These are phyloP conservation scores for Tausonia pullulans DNA, from an alignment of 1,284 basidiomycete species.

Conservation along the genomic window DNA sequence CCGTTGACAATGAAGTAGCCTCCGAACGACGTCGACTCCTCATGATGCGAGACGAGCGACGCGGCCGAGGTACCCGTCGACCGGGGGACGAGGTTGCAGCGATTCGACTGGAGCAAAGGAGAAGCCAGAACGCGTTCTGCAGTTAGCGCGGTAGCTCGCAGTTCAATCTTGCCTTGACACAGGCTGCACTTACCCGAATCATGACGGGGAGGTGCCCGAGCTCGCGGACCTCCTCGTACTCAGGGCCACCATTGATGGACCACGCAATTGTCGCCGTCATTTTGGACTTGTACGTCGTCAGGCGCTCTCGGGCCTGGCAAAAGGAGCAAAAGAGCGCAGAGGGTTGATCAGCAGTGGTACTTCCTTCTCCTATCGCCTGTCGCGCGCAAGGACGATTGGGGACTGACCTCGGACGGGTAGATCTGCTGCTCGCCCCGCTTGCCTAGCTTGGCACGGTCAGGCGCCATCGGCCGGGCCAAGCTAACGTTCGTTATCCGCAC, in stretches of 20 bases:
- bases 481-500: slow-evolving; percentile 85
- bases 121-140: neutral
- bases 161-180: no score
- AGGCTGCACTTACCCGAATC: slow-evolving; percentile 60
- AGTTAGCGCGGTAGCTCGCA: neutral
- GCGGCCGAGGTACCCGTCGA: slow-evolving; percentile 63
- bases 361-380: no score
- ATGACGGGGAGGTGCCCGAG: slow-evolving; percentile 92
- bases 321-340: no score
- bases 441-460: slow-evolving; percentile 67
- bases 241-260: slow-evolving; percentile 64
- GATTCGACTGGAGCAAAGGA: slow-evolving; percentile 53
- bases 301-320: slow-evolving; percentile 71
- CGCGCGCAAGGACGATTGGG: neutral
- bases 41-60: slow-evolving; percentile 77
- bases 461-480: slow-evolving; percentile 74
- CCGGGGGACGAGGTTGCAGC: slow-evolving; percentile 60
- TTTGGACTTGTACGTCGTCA: slow-evolving; percentile 81
- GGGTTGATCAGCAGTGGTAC: no score
- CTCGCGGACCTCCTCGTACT: slow-evolving; percentile 66
- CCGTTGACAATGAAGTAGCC: slow-evolving; percentile 99
- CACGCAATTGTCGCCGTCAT: slow-evolving; percentile 86
- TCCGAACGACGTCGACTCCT: slow-evolving; percentile 97
- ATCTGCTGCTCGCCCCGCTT: slow-evolving; percentile 53
- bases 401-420: slow-evolving; percentile 74